These are phyloP conservation scores for Tetracladium setigerum DNA, from an alignment of 495 filamentous ascomycete species.

Conservation along the genomic window DNA sequence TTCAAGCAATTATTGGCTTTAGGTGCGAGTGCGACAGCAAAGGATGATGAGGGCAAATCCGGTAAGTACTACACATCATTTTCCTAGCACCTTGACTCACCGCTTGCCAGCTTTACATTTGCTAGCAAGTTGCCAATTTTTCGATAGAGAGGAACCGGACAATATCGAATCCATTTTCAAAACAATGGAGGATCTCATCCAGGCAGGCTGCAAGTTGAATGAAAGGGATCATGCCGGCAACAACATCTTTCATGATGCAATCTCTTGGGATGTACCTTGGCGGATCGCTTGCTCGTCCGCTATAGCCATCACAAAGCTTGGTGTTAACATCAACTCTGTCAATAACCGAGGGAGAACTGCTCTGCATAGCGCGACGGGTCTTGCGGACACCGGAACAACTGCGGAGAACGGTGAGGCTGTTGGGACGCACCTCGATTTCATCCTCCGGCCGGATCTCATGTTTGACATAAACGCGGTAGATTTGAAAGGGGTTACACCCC, in stretches of 20 bases:
- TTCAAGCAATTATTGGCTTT: not conserved
- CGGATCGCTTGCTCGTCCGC: not conserved
- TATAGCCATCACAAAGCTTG: not conserved
- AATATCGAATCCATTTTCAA: too few relatives aligned
- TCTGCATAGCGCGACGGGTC: conserved; percentile 15
- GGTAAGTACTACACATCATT: not conserved
- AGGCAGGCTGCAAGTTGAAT: too few relatives aligned
- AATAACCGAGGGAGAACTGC: conserved; percentile 20
- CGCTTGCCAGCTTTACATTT: too few relatives aligned
- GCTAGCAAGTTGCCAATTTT: too few relatives aligned
- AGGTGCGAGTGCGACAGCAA: not conserved
- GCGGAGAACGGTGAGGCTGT: not conserved
- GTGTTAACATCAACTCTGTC: not conserved
- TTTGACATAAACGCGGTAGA: conserved; percentile 10
- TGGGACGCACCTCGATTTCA: not conserved
- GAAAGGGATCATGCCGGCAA: not conserved
- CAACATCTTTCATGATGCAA: not conserved
- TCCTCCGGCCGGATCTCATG: conserved; percentile 2
- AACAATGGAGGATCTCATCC: too few relatives aligned
- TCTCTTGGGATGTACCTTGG: not conserved
- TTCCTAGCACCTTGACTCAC: not conserved
- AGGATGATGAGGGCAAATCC: not conserved
- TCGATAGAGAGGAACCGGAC: too few relatives aligned
- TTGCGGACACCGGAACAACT: not conserved
- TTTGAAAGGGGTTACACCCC: not conserved